Conservation (phyloP, 2,329 filamentous ascomycete genomes). For the Calonectria pteridis region DNA sequence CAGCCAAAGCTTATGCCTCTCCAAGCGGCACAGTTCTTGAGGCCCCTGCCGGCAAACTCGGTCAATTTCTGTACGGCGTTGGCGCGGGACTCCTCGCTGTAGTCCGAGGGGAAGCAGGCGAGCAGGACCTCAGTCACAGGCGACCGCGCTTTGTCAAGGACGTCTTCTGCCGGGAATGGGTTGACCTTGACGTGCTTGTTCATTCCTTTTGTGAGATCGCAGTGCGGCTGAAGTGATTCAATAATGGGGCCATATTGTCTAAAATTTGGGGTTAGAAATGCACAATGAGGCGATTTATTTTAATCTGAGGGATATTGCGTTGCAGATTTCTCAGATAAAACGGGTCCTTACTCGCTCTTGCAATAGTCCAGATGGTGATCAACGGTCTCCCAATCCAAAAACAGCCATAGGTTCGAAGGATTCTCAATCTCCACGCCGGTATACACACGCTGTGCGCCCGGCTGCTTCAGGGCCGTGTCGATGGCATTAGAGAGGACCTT, state of each 20-base stretch:
- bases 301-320: not conserved
- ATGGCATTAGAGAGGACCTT: constrained; percentile 33
- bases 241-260: constrained; percentile 31
- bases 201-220: constrained; percentile 28
- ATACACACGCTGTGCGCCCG: constrained; percentile 39
- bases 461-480: constrained; percentile 37
- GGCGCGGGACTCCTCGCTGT: constrained; percentile 34
- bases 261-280: not conserved
- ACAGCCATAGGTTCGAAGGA: constrained; percentile 39
- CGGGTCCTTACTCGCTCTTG: constrained; percentile 30
- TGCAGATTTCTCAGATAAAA: not conserved
- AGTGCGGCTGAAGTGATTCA: constrained; percentile 35
- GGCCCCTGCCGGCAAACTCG: constrained; percentile 30
- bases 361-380: constrained; percentile 36
- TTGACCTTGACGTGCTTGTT: constrained; percentile 41
- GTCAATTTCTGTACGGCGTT: constrained; percentile 32
- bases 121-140: constrained; percentile 39
- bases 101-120: constrained; percentile 39
- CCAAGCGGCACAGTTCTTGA: constrained; percentile 38
- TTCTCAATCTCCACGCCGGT: constrained; percentile 42
- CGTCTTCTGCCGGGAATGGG: constrained; percentile 38
- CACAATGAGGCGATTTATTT: not conserved
- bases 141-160: constrained; percentile 35
- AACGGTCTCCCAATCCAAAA: constrained; percentile 43
- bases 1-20: constrained; percentile 46